Evolutionary conservation across 1,284 basidiomycete species (phyloP).

Genomic region (Ceratobasidium sp.): DNA sequence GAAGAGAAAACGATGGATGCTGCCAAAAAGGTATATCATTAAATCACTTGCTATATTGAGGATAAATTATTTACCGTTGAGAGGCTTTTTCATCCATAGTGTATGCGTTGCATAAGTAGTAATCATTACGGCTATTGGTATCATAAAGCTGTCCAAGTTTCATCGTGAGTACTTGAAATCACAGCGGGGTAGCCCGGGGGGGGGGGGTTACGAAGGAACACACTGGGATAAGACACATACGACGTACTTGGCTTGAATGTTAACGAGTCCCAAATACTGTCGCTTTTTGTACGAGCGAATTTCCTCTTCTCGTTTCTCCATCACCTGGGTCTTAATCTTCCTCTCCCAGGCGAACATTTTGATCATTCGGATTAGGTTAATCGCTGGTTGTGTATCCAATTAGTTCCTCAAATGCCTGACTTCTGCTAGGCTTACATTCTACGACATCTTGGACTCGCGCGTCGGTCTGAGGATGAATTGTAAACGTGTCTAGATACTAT

Average conservation of each 20-base stretch:
- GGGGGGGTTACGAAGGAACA: too few species aligned
- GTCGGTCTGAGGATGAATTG: constrained; percentile 45
- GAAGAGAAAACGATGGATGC: constrained; percentile 49
- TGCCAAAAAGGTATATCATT: neutral
- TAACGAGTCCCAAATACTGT: constrained; percentile 59
- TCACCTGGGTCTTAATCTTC: constrained; percentile 43
- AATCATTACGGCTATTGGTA: constrained; percentile 14
- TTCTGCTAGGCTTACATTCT: constrained; percentile 44
- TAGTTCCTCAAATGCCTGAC: neutral
- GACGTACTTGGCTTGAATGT: constrained; percentile 59
- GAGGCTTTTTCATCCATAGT: constrained; percentile 1
- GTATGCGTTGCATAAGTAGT: constrained; percentile 31
- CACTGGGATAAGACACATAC: neutral
- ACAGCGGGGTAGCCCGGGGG: too few species aligned
- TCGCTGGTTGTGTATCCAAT: constrained; percentile 25
- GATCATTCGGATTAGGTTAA: constrained; percentile 50
- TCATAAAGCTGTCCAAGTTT: neutral
- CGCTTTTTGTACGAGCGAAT: constrained; percentile 59
- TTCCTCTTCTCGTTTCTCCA: constrained; percentile 47
- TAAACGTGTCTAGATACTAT: neutral
- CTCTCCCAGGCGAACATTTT: constrained; percentile 49
- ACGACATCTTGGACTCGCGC: constrained; percentile 47
- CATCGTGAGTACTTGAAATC: neutral
- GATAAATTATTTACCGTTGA: constrained; percentile 2
- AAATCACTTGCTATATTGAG: too few species aligned